Base-by-base conservation (phyloP, 2,329 filamentous ascomycete species). In the Ophiostoma australiae region DNA sequence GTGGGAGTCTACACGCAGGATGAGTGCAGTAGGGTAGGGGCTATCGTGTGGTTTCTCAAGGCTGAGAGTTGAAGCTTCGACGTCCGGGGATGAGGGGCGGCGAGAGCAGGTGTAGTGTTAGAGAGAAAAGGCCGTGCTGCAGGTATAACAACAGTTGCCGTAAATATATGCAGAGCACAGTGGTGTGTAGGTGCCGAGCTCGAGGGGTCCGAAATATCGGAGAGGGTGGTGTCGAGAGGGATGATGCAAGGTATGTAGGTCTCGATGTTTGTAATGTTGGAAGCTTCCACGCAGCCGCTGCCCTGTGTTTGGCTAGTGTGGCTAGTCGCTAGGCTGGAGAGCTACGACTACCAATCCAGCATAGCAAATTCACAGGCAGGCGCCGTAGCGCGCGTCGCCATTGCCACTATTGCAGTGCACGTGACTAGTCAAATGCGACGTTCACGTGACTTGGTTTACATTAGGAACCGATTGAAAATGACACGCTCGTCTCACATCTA, bases 381-480 rank as follows among this genome's bases (percentile, higher is more conserved):
- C 72, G 70, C 67, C 68, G 65, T 71, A 55, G 72, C 72, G 72
- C 72, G 71, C 71, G 71, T 70, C 71, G 55, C 48, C 71, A 27
- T 33, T 68, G 68, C 65, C 65, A 55, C 52, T 23, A 20, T 37
- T 7, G n/a, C 52, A 1, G 7, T 27, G 0, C 71, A 72, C 71
- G 71, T 70, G 71, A 70, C n/a, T 48, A 33, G 15, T 35, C n/a
- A 52, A 27, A 31, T 1, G 31, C 31, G 23, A 10, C 13, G 11
- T 52, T 3, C 27, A 31, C 10, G 63, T 39, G 33, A 39, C 33
- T n/a, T 3, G 0, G 5, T 15, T 27, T 27, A 31, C n/a, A 48
- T 48, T n/a, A n/a, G n/a, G 13, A 10, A 55, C 11, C 31, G 8
- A 27, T 58, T 17, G 20, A 27, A 23, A 58, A 23, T 31, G 7